These are phyloP conservation scores for Zygoascus biomembranicola DNA, from an alignment of 805 yeast genomes.

Conservation along the genomic window DNA sequence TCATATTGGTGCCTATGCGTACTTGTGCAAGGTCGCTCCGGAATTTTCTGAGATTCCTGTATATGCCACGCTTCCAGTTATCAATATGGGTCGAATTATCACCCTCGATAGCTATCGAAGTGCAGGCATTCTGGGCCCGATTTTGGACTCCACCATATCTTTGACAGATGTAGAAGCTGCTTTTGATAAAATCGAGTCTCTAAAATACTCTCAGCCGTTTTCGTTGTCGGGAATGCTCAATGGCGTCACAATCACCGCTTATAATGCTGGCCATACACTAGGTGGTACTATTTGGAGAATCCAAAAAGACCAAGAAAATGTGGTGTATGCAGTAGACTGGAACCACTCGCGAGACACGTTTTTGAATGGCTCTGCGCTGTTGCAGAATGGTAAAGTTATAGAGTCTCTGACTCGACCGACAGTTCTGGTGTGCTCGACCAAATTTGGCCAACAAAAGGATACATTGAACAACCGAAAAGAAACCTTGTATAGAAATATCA, in stretches of 20 bases:
- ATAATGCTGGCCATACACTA: constrained; percentile 83
- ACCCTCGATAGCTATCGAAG: constrained; percentile 77
- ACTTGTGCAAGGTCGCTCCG: constrained; percentile 50
- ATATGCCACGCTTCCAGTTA: constrained; percentile 84
- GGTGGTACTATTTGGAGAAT: constrained; percentile 92
- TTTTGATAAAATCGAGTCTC: constrained; percentile 59
- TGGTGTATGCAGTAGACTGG: constrained; percentile 91
- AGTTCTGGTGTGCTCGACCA: constrained; percentile 67
- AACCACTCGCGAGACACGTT: constrained; percentile 87
- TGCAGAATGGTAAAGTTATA: constrained; percentile 52
- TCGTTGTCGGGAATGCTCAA: constrained; percentile 50
- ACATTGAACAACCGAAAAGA: constrained; percentile 54
- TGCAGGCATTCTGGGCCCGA: constrained; percentile 68
- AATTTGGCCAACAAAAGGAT: constrained; percentile 40
- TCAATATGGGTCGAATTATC: constrained; percentile 75
- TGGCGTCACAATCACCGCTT: constrained; percentile 61
- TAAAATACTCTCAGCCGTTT: constrained; percentile 75
- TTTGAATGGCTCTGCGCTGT: constrained; percentile 62
- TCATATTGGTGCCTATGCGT: constrained; percentile 71
- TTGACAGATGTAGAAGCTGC: constrained; percentile 67
- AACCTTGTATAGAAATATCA: constrained; percentile 52
- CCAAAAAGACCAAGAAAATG: constrained; percentile 62
- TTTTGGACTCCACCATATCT: constrained; percentile 44
- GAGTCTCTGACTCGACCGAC: constrained; percentile 64
- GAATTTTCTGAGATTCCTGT: constrained; percentile 58